Evolutionary conservation across 805 yeast genomes (phyloP).

Genomic region (Millerozyma miso): DNA sequence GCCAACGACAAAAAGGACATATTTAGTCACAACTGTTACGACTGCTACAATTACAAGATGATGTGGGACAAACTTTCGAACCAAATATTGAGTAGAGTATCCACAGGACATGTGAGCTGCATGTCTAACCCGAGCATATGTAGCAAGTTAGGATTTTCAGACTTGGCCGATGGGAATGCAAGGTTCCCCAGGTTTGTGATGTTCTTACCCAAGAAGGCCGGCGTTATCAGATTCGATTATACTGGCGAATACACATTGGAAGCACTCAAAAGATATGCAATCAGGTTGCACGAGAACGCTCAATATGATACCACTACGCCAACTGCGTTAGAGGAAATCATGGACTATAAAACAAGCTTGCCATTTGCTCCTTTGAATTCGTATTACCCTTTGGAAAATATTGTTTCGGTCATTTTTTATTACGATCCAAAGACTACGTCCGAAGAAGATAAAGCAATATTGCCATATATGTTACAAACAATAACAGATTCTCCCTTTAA

Average conservation of each 20-base stretch:
- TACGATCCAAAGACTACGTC: slow-evolving; percentile 48
- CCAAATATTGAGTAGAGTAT: slow-evolving; percentile 34
- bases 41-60: slow-evolving; percentile 48
- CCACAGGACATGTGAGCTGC: slow-evolving; percentile 61
- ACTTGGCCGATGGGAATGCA: slow-evolving; percentile 18
- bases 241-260: slow-evolving; percentile 29
- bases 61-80: slow-evolving; percentile 58
- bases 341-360: slow-evolving; percentile 25
- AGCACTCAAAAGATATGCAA: slow-evolving; percentile 40
- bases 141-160: slow-evolving; percentile 41
- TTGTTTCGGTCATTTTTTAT: slow-evolving; percentile 50
- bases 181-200: slow-evolving; percentile 41
- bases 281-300: slow-evolving; percentile 44
- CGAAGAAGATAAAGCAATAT: slow-evolving; percentile 58
- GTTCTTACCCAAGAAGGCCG: slow-evolving; percentile 48
- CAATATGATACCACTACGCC: slow-evolving; percentile 31
- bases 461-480: slow-evolving; percentile 59
- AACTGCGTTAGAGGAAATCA: slow-evolving; percentile 24
- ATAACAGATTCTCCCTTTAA: slow-evolving; percentile 55
- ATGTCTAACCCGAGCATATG: slow-evolving; percentile 48
- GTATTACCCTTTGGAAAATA: slow-evolving; percentile 36
- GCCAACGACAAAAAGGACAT: slow-evolving; percentile 23
- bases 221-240: slow-evolving; percentile 48
- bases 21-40: slow-evolving; percentile 39
- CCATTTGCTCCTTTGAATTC: slow-evolving; percentile 27